Conservation (phyloP, 2,329 filamentous ascomycete species). For the Acephala macrosclerotiorum region DNA sequence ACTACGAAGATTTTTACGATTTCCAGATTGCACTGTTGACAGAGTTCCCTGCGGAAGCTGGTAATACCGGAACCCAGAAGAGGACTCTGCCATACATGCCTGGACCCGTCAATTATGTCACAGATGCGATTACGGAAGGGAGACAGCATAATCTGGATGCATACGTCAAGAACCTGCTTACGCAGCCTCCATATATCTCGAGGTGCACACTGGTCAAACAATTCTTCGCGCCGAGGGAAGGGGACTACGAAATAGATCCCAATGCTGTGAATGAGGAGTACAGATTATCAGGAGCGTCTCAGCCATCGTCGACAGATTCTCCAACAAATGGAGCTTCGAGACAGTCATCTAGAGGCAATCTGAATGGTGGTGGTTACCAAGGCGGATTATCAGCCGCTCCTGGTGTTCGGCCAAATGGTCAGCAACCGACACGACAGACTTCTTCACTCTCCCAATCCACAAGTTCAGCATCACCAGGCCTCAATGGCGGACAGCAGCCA, state of each 20-base stretch:
- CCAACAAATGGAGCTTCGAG: conserved; percentile 65
- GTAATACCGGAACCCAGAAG: conserved; percentile 79
- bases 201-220: conserved; percentile 84
- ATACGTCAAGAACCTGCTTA: conserved; percentile 91
- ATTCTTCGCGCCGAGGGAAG: conserved; percentile 88
- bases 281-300: conserved; percentile 74
- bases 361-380: conserved; percentile 62
- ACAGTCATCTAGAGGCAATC: conserved; percentile 70
- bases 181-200: conserved; percentile 84
- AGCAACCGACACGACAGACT: conserved; percentile 41
- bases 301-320: conserved; percentile 70
- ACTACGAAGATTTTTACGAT: conserved; percentile 99
- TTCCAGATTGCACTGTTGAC: conserved; percentile 96
- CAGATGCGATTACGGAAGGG: conserved; percentile 95
- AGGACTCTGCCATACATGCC: conserved; percentile 96
- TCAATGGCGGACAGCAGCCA: conserved; percentile 45
- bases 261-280: conserved; percentile 72
- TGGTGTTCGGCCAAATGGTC: conserved; percentile 41
- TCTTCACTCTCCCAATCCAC: conserved; percentile 57
- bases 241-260: conserved; percentile 91
- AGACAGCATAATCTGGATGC: conserved; percentile 91
- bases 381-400: conserved; percentile 56
- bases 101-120: conserved; percentile 95
- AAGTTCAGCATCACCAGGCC: conserved; percentile 61
- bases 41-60: conserved; percentile 90